These are phyloP conservation scores for Abrus pulchellus DNA, from an alignment of 306 rosid species.

Conservation along the genomic window DNA sequence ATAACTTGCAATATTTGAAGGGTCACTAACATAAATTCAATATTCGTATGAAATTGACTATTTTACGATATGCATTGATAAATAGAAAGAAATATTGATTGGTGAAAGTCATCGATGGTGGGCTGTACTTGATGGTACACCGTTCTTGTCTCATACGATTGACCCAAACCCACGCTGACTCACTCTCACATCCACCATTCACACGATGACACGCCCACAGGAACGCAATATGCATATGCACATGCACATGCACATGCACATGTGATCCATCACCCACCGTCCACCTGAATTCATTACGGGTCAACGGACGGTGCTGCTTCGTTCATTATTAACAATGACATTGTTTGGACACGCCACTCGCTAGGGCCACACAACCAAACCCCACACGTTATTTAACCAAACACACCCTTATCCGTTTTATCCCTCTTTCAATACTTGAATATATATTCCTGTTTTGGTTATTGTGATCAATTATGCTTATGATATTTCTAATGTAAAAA, in stretches of 20 bases:
- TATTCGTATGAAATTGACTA: too few species aligned
- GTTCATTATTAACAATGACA: slow-evolving; percentile 18
- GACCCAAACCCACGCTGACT: neutral
- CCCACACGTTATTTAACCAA: slow-evolving; percentile 33
- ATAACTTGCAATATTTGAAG: too few species aligned
- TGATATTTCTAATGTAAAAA: too few species aligned
- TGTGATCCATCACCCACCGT: slow-evolving; percentile 39
- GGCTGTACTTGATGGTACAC: slow-evolving; percentile 66
- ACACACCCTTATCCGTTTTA: slow-evolving; percentile 1
- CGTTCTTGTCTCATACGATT: neutral
- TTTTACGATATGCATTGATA: too few species aligned
- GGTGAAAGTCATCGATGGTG: slow-evolving; percentile 47
- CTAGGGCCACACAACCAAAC: neutral
- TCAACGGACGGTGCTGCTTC: slow-evolving; percentile 54
- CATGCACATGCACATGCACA: neutral
- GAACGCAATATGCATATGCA: neutral
- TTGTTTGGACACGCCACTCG: neutral
- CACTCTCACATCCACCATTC: neutral
- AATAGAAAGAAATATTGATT: neutral
- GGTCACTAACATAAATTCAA: too few species aligned
- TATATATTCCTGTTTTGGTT: neutral
- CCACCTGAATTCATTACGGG: slow-evolving; percentile 1
- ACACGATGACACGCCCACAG: neutral
- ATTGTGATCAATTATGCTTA: neutral
- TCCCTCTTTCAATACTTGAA: neutral